These are phyloP conservation scores for Mycena vitilis DNA, from an alignment of 768 basidiomycete genomes.

Conservation along the genomic window DNA sequence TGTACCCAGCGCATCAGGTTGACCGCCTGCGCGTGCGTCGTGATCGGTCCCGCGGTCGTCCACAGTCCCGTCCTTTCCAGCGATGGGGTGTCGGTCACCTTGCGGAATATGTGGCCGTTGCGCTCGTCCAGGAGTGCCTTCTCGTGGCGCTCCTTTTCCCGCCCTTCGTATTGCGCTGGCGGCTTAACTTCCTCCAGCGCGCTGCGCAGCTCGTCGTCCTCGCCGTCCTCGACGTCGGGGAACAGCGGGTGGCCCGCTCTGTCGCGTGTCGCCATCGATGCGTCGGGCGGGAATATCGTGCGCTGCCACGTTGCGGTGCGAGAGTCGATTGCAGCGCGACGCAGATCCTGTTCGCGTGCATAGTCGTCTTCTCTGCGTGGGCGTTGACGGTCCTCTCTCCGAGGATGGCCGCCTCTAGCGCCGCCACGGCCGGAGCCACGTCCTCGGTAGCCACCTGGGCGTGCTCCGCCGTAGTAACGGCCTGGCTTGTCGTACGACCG, in stretches of 20 bases:
- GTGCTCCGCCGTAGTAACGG: no score
- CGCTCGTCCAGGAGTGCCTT: not conserved
- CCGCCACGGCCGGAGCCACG: no score
- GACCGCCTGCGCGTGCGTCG: not conserved
- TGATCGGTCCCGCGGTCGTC: not conserved
- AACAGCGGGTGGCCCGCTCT: not conserved
- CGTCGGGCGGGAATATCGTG: conserved; percentile 23
- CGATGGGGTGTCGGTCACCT: not conserved
- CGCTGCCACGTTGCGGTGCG: no score
- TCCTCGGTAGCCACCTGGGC: no score
- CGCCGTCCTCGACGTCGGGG: not conserved
- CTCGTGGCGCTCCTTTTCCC: not conserved
- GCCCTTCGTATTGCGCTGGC: not conserved
- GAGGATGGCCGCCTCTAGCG: no score
- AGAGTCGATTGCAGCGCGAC: no score
- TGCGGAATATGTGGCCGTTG: not conserved
- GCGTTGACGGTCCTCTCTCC: no score
- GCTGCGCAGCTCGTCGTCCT: not conserved
- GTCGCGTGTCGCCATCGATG: not conserved
- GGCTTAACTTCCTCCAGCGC: not conserved
- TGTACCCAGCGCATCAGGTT: conserved; percentile 26
- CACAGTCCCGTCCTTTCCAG: not conserved
- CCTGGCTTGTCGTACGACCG: no score
- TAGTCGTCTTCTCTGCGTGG: no score
- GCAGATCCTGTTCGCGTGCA: no score